phyloP scores from a whole-genome alignment of 306 rosid genomes.

The Dryas drummondii region DNA sequence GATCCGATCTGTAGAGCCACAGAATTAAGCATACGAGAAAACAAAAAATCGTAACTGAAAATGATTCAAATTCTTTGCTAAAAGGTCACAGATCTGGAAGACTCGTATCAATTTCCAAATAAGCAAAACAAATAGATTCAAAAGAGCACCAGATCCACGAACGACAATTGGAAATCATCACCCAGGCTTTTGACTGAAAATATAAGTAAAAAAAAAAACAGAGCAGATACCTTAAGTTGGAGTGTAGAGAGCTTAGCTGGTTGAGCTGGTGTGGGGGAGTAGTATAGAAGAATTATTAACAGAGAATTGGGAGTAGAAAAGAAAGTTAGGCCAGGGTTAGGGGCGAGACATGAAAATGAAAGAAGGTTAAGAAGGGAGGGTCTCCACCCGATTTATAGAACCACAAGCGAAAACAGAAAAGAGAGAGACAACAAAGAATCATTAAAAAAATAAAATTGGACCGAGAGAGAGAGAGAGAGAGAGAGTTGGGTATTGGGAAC shows the following conservation, averaged over 20 bases:
- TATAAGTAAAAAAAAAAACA: no score
- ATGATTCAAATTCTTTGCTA: neutral
- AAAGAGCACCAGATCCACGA: neutral
- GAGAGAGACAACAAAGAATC: constrained; percentile 15
- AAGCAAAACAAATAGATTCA: neutral
- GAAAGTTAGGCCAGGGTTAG: neutral
- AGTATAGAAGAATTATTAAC: neutral
- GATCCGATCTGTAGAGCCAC: neutral
- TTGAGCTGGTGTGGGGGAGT: neutral
- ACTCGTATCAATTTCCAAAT: neutral
- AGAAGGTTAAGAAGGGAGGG: neutral
- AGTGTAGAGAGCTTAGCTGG: neutral
- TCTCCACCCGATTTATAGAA: constrained; percentile 25
- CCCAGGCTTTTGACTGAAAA: no score
- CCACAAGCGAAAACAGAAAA: constrained; percentile 2
- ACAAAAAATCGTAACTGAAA: neutral
- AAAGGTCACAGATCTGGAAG: constrained; percentile 11
- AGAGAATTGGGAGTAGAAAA: neutral
- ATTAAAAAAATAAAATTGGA: neutral
- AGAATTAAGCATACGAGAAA: neutral
- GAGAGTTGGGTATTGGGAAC: neutral
- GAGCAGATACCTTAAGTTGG: neutral
- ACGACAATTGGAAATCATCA: no score
- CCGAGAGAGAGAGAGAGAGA: neutral
- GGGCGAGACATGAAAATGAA: neutral